phyloP scores from a whole-genome alignment of 1,284 basidiomycete species.

The Trametes hirsuta region DNA sequence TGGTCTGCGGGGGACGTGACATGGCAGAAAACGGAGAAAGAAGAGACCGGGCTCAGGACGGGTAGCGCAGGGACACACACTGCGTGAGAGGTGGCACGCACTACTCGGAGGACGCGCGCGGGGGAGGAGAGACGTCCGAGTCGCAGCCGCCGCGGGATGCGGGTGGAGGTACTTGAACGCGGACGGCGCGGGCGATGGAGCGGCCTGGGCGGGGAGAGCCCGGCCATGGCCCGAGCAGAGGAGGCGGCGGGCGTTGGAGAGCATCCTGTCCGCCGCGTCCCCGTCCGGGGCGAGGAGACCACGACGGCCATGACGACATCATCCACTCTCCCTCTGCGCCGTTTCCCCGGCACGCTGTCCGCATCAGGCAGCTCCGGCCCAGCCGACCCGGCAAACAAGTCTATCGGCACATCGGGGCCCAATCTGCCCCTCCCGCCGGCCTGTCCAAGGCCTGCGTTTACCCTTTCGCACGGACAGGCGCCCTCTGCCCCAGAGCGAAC shows the following conservation, averaged over 20 bases:
- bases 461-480: too few species aligned
- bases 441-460: too few species aligned
- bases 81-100: background rate
- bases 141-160: too few species aligned
- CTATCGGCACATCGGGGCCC: too few species aligned
- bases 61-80: background rate
- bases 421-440: background rate
- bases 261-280: background rate
- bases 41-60: background rate
- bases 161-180: too few species aligned
- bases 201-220: too few species aligned
- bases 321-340: background rate
- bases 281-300: background rate
- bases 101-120: background rate
- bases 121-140: background rate
- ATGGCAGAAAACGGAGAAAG: conserved; percentile 4
- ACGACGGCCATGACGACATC: background rate
- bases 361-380: background rate
- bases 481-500: too few species aligned
- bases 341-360: background rate
- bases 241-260: too few species aligned
- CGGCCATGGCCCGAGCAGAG: too few species aligned
- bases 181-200: too few species aligned
- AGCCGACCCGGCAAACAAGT: too few species aligned
- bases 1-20: background rate